Evolutionary conservation across 306 rosid species (phyloP), one percentile per base, ranked within the genome.

Genomic region (Malus sieversii): DNA sequence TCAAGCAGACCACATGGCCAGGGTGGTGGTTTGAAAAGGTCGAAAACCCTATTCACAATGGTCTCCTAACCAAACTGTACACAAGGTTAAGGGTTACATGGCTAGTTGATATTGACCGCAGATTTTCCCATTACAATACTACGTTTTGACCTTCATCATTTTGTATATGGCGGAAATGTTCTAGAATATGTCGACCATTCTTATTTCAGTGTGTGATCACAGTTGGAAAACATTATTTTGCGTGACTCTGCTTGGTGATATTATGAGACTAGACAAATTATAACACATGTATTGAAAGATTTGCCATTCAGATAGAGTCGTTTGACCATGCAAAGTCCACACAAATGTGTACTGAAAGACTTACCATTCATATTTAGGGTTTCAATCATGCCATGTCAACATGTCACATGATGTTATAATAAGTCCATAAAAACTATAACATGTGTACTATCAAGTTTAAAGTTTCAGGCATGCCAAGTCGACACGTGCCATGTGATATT

Each of bases 1-100:
- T 4, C 3, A 27, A 58, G 53, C 30, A 58, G 74, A 59, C 70
- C 81, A 70, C 75, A 60, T 77, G 75, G 75, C 33, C 63, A 74
- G 62, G 77, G 62, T 45, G 70, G 61, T 8, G 22, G n/a, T 29
- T 20, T 74, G 70, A 44, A 74, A 63, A 74, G 48, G 30, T 62
- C 22, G 25, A 38, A 42, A 29, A 19, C 33, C 46, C 33, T 46
- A 46, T 74, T 74, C 70, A 62, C 78, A 68, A 68, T 42, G 13
- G 71, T n/a, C 55, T 12, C 20, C 51, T 62, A 62, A 27, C 32
- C 52, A 40, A 60, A 35, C 44, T 18, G 6, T 44, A 27, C 45
- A 61, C 45, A 30, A 10, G 11, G 27, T 29, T 45, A 46, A 5
- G 19, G 45, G 69, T 60, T 59, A 22, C 45, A 62, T 61, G 38